Percentiles rank a stretch among this genome's conserved stretches.
Conservation (phyloP, 2,329 filamentous ascomycete species). For the Talaromyces piceae region DNA sequence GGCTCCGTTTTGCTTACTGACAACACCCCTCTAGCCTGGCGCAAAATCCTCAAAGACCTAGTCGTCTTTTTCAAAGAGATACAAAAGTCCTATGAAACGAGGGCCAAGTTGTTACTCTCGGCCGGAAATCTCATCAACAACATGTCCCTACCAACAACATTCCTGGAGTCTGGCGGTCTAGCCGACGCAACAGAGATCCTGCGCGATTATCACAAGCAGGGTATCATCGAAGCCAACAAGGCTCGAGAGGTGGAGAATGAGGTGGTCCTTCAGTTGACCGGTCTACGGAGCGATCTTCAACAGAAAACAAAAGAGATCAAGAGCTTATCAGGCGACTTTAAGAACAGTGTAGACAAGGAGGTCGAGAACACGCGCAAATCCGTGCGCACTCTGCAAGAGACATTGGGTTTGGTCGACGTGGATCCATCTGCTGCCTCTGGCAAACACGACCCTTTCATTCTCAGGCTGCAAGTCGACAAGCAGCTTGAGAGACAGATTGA, state of each 20-base stretch:
- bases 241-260: constrained; percentile 85
- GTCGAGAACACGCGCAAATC: constrained; percentile 76
- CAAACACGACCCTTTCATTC: constrained; percentile 85
- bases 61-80: constrained; percentile 92
- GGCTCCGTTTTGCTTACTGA: constrained; percentile 5
- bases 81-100: constrained; percentile 78
- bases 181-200: constrained; percentile 78
- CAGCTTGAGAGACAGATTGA: constrained; percentile 89
- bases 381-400: constrained; percentile 73
- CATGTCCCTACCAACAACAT: constrained; percentile 63
- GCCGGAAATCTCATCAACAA: constrained; percentile 80
- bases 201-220: constrained; percentile 72
- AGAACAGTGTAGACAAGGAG: constrained; percentile 92
- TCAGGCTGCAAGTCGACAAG: constrained; percentile 77
- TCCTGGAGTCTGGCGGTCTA: constrained; percentile 75
- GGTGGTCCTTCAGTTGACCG: constrained; percentile 79
- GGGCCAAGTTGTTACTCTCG: constrained; percentile 73
- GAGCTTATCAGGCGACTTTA: constrained; percentile 85
- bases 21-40: constrained; percentile 62
- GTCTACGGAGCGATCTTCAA: constrained; percentile 76
- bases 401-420: constrained; percentile 68
- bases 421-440: constrained; percentile 69
- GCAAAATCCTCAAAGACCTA: constrained; percentile 88
- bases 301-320: constrained; percentile 99
- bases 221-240: constrained; percentile 75